Base-by-base conservation (phyloP, 306 rosid species). In the Medicago ruthenica region DNA sequence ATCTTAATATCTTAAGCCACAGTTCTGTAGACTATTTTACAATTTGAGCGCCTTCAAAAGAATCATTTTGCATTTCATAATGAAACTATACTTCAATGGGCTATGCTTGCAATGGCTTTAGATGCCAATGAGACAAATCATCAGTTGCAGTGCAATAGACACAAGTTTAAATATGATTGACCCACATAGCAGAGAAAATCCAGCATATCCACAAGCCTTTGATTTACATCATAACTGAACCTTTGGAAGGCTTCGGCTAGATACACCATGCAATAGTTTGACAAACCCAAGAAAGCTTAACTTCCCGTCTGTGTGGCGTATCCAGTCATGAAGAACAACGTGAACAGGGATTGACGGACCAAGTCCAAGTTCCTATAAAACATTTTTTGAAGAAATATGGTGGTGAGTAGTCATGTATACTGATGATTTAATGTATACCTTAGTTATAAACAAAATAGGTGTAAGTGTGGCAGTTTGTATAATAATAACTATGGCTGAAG, bases 271-370 rank as follows among this genome's bases (percentile, higher is more conserved):
- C 74, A 96, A 85, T 86, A 95, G 79, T 70, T 95, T 95, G 69
- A 92, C 96, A 74, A 92, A 96, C 54, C 99, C 98, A 0, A 90
- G 97, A 89, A 95, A 95, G 91, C 97, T 95, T 72, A 95, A 85
- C 79, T 92, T 90, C 85, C 99, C 98, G 76, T 96, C 99, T 0
- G 96, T 92, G 93, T 96, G 99, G 75, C 96, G 86, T 74, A 96
- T 92, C 99, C 98, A 96, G 83, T 96, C 99, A 44, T 87, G 97
- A 22, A 95, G 97, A 83, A 95, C 97, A 13, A 87, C 97, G 20
- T 89, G 99, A 75, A 95, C 88, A 0, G 98, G 99, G 79, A 95
- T 92, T n/a, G 97, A 89, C 16, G 99, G 99, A 45, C 99, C 98
- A 37, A 96, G 98, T 59, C 98, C 98, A 47, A 90, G 98, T 86